These are phyloP conservation scores for Rhodotorula diobovata DNA, from an alignment of 768 basidiomycete genomes.

Conservation along the genomic window DNA sequence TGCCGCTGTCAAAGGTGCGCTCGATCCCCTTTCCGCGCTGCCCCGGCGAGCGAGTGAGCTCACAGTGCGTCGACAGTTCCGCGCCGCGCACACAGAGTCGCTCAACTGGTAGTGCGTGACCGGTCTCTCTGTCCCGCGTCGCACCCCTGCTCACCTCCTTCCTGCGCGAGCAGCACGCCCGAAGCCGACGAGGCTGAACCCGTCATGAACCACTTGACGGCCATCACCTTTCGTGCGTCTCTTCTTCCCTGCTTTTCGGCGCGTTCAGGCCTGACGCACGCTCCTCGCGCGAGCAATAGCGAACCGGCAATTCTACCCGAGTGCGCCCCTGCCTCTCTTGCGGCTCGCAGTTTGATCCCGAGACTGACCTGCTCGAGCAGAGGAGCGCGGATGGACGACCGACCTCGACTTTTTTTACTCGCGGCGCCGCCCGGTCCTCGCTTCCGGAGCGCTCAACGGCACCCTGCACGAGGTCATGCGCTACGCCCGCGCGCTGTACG, in stretches of 20 bases:
- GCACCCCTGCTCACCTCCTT: not conserved
- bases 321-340: not conserved
- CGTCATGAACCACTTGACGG: constrained; percentile 2
- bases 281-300: not conserved
- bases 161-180: not conserved
- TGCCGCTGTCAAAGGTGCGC: not conserved
- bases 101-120: constrained; percentile 6
- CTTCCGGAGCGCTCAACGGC: not conserved
- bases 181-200: not conserved
- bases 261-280: not conserved
- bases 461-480: not conserved
- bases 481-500: not conserved
- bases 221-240: not conserved
- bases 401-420: constrained; percentile 9
- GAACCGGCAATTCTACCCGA: constrained; percentile 8
- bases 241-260: not conserved
- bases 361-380: not conserved
- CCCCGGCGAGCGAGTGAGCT: not conserved
- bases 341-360: too few species aligned
- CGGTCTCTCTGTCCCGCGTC: not conserved
- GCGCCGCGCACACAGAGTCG: not conserved
- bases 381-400: constrained; percentile 7
- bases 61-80: not conserved
- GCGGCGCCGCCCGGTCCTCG: not conserved
- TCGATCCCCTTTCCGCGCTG: not conserved